Base-by-base conservation (phyloP, 495 filamentous ascomycete genomes). In the Penicillium taxi region DNA sequence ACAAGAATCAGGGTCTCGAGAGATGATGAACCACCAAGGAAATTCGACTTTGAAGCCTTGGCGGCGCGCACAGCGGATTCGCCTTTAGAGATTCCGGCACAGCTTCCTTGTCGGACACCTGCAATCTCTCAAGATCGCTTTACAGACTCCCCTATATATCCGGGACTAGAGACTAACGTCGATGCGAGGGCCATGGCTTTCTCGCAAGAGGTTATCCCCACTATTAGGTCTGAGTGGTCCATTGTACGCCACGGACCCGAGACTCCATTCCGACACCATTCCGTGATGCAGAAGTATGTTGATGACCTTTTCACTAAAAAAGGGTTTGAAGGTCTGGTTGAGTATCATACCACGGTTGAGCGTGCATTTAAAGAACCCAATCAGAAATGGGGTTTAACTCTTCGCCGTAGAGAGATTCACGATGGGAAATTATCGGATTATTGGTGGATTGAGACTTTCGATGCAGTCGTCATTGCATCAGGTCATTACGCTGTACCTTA, bases 381-480 rank as follows among this genome's bases (percentile, higher is more conserved):
- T 1, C 45, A 45, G 12, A 53, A 58, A 41, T 69, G 65, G 65
- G 39, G 40, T 1, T 31, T 69, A 2, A 63, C 61, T 6, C 41
- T 69, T 28, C 53, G 65, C 1, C 41, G 56, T n/a, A 48, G 55
- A 6, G 53, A 53, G 24, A 3, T 26, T 6, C 9, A 39, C 1
- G 13, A 51, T 13, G 43, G 44, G 0, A 44, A 7, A 3, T 25
- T n/a, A 8, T 48, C 44, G 6, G 64, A 69, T 43, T 60, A 64
- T 28, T 69, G 65, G 65, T 69, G 65, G 65, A 45, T 42, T 9
- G 65, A 69, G 32, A 32, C 27, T 4, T 69, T 67, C 53, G 86
- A 94, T 59, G 88, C 83, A 0, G 70, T 94, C 1, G 74, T 90
- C 0, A 75, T 93, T 5, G 86, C 84, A 1, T 82, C 73, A 22